Evolutionary conservation across 1,284 basidiomycete genomes (phyloP).

Genomic region (Ganoderma leucocontextum): DNA sequence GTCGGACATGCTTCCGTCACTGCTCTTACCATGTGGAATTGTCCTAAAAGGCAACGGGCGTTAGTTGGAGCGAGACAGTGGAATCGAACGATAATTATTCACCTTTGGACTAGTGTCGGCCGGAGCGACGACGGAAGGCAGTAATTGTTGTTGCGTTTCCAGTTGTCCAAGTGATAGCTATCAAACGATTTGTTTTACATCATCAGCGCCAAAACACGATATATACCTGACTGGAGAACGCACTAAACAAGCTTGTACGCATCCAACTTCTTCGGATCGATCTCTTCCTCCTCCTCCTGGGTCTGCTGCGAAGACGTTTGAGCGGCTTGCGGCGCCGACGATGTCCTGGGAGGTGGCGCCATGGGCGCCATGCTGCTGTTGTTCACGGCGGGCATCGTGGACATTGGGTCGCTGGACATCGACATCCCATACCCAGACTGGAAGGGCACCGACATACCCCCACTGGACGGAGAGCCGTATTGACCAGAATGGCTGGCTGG

Average conservation of each 20-base stretch:
- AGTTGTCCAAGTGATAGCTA: slow-evolving; percentile 89
- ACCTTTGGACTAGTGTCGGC: slow-evolving; percentile 87
- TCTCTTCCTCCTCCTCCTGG: slow-evolving; percentile 53
- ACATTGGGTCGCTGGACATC: slow-evolving; percentile 62
- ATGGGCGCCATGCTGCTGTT: slow-evolving; percentile 44
- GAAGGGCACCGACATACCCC: slow-evolving; percentile 50
- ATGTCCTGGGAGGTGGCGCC: slow-evolving; percentile 38
- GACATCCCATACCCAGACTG: slow-evolving; percentile 61
- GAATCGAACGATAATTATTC: slow-evolving; percentile 16
- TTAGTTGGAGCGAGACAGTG: slow-evolving; percentile 12
- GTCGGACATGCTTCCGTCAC: slow-evolving; percentile 14
- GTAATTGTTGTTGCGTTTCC: slow-evolving; percentile 81
- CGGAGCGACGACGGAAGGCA: slow-evolving; percentile 88
- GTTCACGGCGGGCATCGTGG: slow-evolving; percentile 53
- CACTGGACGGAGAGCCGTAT: slow-evolving; percentile 44
- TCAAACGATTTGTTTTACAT: slow-evolving; percentile 1
- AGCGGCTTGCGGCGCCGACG: slow-evolving; percentile 29
- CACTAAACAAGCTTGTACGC: slow-evolving; percentile 86
- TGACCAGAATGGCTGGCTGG: slow-evolving; percentile 47
- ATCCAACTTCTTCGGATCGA: slow-evolving; percentile 69
- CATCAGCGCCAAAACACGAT: neutral
- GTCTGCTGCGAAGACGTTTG: slow-evolving; percentile 36
- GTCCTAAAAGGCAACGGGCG: slow-evolving; percentile 59
- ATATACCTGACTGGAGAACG: slow-evolving; percentile 32
- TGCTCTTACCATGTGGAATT: slow-evolving; percentile 77